Evolutionary conservation across 164 flowering plant genomes (phyloP), one percentile per base, ranked within the genome.

Genomic region (Nelumbo lutea): DNA sequence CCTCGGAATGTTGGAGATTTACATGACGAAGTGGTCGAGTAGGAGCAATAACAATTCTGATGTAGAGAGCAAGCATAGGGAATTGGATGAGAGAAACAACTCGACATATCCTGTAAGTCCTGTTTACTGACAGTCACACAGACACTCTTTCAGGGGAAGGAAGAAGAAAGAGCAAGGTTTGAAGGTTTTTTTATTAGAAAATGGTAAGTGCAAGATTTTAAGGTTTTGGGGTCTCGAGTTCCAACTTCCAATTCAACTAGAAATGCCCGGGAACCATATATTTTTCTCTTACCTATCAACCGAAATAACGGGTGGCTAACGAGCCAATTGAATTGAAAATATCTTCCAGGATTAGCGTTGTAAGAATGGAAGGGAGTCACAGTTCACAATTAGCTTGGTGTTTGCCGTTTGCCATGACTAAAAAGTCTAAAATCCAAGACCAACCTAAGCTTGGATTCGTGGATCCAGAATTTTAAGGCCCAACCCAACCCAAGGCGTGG

Each of bases 91-190:
- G 69, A 59, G 65, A 59, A 4, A 5, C 56, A 52, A 61, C 40
- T 60, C 57, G 77, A 69, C 77, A 74, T 74, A 8, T 59, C 46
- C 42, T 13, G 38, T 11, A 39, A 5, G 27, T 27, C 41, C 45
- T 11, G 66, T 11, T 41, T 45, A 51, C 11, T 8, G 13, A 51
- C 3, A 5, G 9, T 8, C 55, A 9, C 55, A 2, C 55, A 51
- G 55, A 9, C 57, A 13, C 27, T 27, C 27, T 27, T 27, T 27
- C 27, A 3, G 11, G 14, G 14, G 14, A 53, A 15, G 13, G 13
- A 14, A 10, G 55, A 27, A 27, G 27, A 27, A 27, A 27, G 27
- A 27, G 27, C 0, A 27, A 27, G 27, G 27, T 27, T 27, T 27
- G 27, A 27, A 27, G 27, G 27, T 27, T 27, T 27, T 27, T 27